phyloP scores from a whole-genome alignment of 495 filamentous ascomycete genomes.

The Podospora pseudocomata region DNA sequence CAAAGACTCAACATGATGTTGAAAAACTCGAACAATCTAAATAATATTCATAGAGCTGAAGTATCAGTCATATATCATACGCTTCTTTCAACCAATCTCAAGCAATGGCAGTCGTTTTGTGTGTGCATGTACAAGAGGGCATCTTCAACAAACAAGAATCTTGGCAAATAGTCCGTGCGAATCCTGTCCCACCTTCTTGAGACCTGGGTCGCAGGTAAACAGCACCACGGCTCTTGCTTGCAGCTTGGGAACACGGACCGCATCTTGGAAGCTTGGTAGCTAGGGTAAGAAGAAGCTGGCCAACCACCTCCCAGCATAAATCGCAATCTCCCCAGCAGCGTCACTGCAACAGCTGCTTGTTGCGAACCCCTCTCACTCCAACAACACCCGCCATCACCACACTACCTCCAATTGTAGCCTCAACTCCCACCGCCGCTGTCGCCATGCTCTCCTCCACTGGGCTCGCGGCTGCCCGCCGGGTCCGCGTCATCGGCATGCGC shows the following conservation, averaged over 20 bases:
- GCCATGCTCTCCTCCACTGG: constrained; percentile 33
- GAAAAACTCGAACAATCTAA: too few relatives aligned
- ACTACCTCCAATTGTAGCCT: constrained; percentile 8
- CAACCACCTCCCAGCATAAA: constrained; percentile 12
- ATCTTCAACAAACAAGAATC: neutral
- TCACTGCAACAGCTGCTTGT: neutral
- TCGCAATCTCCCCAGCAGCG: constrained; percentile 14
- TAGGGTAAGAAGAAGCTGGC: neutral
- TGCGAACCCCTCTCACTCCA: neutral
- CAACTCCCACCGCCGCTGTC: neutral
- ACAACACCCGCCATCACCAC: neutral
- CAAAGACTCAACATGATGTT: too few relatives aligned
- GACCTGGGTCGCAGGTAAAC: neutral
- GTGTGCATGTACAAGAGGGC: neutral
- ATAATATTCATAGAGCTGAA: too few relatives aligned
- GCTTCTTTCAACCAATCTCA: neutral
- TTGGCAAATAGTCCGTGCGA: neutral
- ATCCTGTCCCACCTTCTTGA: neutral
- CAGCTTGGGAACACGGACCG: neutral
- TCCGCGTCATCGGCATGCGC: constrained; percentile 16
- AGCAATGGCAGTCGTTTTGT: neutral
- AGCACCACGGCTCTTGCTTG: neutral
- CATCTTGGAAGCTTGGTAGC: neutral
- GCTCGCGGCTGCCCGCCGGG: constrained; percentile 25
- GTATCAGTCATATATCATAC: too few relatives aligned